phyloP scores from a whole-genome alignment of 164 flowering plant genomes.

The Chimonanthus salicifolius region DNA sequence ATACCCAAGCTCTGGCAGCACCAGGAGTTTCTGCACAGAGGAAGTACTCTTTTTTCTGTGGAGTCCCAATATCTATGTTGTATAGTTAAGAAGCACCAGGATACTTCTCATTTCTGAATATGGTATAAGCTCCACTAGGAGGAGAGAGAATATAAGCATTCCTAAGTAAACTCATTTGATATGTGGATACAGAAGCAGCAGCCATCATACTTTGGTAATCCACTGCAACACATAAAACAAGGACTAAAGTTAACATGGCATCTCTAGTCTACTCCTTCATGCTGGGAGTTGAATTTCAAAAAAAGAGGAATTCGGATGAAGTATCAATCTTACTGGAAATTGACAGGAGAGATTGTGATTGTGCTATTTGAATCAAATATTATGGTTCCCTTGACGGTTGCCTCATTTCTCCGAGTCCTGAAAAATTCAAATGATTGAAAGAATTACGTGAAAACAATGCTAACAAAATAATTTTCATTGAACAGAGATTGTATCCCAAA shows the following conservation, averaged over 20 bases:
- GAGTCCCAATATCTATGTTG: slow-evolving; percentile 78
- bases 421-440: slow-evolving; percentile 10
- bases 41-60: slow-evolving; percentile 88
- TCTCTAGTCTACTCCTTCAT: neutral
- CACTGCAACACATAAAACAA: slow-evolving; percentile 48
- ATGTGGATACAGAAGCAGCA: slow-evolving; percentile 96
- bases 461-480: neutral
- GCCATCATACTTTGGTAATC: slow-evolving; percentile 92
- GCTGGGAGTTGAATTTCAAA: neutral
- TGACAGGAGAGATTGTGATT: slow-evolving; percentile 79
- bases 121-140: neutral
- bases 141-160: neutral
- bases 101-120: neutral
- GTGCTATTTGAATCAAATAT: slow-evolving; percentile 84
- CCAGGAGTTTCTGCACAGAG: slow-evolving; percentile 99
- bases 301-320: neutral
- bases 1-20: slow-evolving; percentile 98
- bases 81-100: slow-evolving; percentile 36
- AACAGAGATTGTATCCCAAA: neutral
- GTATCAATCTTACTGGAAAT: slow-evolving; percentile 71
- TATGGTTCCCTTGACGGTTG: slow-evolving; percentile 77
- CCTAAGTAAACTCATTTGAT: neutral
- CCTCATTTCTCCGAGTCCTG: slow-evolving; percentile 85
- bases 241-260: slow-evolving; percentile 10
- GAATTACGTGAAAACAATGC: neutral